These are phyloP conservation scores for Leccinellum rugosiceps DNA, from an alignment of 768 basidiomycete species.

Conservation along the genomic window DNA sequence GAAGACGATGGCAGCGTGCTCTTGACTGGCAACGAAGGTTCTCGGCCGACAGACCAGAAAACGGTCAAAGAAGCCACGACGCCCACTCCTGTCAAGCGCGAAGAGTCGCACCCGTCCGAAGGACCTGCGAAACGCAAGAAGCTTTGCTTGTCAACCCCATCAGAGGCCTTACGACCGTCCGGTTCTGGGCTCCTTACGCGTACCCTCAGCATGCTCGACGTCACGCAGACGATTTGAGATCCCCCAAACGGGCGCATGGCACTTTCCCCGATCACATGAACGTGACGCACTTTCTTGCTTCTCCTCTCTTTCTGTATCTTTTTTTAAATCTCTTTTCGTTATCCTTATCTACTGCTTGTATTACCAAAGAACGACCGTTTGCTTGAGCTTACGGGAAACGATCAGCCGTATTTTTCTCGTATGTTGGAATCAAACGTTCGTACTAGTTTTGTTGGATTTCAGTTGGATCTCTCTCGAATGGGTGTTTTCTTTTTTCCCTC, in stretches of 20 bases:
- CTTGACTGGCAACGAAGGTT: not conserved
- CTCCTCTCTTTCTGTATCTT: too few species aligned
- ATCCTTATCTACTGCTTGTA: not conserved
- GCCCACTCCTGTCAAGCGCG: not conserved
- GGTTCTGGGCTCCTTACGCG: not conserved
- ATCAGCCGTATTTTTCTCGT: slow-evolving; percentile 4
- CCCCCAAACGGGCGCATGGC: not conserved
- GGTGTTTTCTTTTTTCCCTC: not conserved
- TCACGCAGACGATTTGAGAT: not conserved
- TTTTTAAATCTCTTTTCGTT: not conserved
- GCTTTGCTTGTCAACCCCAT: not conserved
- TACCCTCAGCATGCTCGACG: slow-evolving; percentile 3
- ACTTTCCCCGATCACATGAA: not conserved
- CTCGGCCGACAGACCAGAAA: not conserved
- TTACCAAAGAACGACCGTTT: not conserved
- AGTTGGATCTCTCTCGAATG: not conserved
- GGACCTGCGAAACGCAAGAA: slow-evolving; percentile 15
- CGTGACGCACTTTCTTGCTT: not conserved
- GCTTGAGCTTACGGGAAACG: not conserved
- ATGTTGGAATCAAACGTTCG: not conserved
- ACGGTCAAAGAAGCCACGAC: not conserved
- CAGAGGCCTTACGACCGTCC: not conserved
- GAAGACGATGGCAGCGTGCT: slow-evolving; percentile 4
- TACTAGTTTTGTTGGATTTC: not conserved
- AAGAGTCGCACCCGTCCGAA: not conserved